Percentiles rank a stretch among this genome's conserved stretches.
Evolutionary conservation across 148 eudicot genomes (phyloP).

Genomic region (Hydrangea macrophylla): DNA sequence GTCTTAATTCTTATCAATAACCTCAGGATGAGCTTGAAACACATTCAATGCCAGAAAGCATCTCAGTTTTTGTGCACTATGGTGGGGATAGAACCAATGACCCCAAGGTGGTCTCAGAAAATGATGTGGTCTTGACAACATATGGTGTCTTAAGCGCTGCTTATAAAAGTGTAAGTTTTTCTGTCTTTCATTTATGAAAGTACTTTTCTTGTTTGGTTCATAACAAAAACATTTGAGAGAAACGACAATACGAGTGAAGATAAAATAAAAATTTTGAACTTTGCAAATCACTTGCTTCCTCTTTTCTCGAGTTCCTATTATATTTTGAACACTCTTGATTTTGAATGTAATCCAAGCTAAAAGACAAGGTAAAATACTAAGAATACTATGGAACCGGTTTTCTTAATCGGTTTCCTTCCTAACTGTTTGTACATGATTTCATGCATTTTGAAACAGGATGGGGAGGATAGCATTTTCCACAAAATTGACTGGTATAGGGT

Average conservation of each 20-base stretch:
- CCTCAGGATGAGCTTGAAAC: constrained; percentile 57
- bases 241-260: no score
- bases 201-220: no score
- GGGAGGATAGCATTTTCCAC: constrained; percentile 46
- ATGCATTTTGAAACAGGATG: constrained; percentile 26
- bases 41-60: constrained; percentile 47
- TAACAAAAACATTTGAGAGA: no score
- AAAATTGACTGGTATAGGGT: constrained; percentile 55
- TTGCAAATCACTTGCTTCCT: no score
- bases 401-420: not conserved
- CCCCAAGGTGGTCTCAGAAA: constrained; percentile 43
- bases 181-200: not conserved
- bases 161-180: constrained; percentile 38
- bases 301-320: no score
- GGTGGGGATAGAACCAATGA: constrained; percentile 56
- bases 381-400: no score
- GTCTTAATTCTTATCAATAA: not conserved
- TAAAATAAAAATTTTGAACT: no score
- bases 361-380: no score
- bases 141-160: constrained; percentile 52
- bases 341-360: no score
- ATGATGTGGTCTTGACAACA: constrained; percentile 65
- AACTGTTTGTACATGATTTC: not conserved
- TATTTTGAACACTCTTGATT: no score
- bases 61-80: constrained; percentile 59